Conservation (phyloP, 2,329 filamentous ascomycete genomes). For the Fusarium sp. region DNA sequence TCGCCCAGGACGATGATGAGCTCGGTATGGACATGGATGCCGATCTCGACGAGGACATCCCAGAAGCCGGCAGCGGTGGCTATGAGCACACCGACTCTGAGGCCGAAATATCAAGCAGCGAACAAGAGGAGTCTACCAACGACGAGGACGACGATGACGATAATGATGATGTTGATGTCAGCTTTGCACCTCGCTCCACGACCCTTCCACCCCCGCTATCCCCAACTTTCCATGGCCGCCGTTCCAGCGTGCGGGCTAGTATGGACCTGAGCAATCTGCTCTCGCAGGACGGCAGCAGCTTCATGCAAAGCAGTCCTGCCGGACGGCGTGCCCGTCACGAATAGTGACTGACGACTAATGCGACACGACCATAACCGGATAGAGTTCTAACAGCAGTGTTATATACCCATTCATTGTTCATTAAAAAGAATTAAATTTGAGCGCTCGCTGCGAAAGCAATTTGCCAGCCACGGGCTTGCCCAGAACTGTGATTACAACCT, state of each 20-base stretch:
- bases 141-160: conserved; percentile 48
- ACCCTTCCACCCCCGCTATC: conserved; percentile 49
- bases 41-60: conserved; percentile 77
- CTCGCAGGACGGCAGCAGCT: conserved; percentile 66
- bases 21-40: conserved; percentile 64
- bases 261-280: conserved; percentile 66
- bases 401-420: conserved; percentile 38
- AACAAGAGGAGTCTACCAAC: conserved; percentile 51
- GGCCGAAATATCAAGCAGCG: conserved; percentile 65
- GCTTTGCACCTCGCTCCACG: conserved; percentile 52
- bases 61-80: conserved; percentile 68
- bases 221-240: conserved; percentile 50
- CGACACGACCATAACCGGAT: conserved; percentile 19
- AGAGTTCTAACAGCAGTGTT: conserved; percentile 25
- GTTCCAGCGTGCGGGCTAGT: conserved; percentile 53
- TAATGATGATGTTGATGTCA: conserved; percentile 47
- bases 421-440: conserved; percentile 34
- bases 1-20: conserved; percentile 51
- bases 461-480: conserved; percentile 25
- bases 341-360: conserved; percentile 26
- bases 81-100: conserved; percentile 85
- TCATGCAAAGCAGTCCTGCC: conserved; percentile 64
- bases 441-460: conserved; percentile 12
- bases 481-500: conserved; percentile 33
- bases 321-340: conserved; percentile 50